Conservation (phyloP, 176 grass and related monocot genomes). For the Cenchrus americanus region DNA sequence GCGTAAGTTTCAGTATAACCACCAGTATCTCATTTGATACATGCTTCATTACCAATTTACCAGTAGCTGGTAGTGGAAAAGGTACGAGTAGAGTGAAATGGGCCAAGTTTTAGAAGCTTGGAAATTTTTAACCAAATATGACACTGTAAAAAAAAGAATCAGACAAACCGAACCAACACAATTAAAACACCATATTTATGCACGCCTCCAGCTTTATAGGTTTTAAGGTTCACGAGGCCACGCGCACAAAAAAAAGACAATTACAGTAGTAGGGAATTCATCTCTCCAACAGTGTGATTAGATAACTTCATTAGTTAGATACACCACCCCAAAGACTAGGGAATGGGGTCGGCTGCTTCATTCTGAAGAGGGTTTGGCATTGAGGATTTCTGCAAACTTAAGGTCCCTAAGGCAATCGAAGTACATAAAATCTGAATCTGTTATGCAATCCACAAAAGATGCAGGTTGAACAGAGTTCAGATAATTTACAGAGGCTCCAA, state of each 20-base stretch:
- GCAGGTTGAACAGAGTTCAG: not conserved
- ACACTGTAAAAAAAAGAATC: not conserved
- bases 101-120: no score
- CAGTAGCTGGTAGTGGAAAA: no score
- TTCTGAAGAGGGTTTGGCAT: not conserved
- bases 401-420: conserved; percentile 20
- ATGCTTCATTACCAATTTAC: no score
- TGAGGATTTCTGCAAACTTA: conserved; percentile 3
- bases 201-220: not conserved
- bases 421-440: conserved; percentile 21
- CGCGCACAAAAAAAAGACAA: not conserved
- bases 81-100: no score
- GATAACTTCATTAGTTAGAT: not conserved
- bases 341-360: not conserved
- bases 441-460: conserved; percentile 14
- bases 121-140: no score
- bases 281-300: not conserved
- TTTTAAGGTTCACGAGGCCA: not conserved
- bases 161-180: not conserved
- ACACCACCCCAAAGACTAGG: not conserved
- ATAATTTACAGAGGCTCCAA: not conserved
- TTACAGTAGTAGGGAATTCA: not conserved
- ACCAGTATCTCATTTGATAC: no score
- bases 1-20: no score
- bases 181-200: not conserved